Conservation (phyloP, 179 eudicot species). For the Vitellaria paradoxa region DNA sequence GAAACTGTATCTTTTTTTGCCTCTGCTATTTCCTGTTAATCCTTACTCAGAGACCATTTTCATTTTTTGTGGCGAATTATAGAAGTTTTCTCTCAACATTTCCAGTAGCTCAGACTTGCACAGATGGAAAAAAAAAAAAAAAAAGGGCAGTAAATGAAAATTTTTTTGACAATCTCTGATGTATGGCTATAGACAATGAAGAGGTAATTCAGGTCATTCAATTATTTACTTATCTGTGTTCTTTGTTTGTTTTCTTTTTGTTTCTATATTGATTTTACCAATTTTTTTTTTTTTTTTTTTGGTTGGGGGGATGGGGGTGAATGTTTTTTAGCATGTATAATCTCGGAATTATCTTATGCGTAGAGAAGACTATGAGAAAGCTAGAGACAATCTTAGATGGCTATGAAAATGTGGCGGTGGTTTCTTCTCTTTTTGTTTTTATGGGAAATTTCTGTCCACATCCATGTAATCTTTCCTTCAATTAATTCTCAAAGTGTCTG, state of each 20-base stretch:
- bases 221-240: constrained; percentile 1
- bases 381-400: constrained; percentile 68
- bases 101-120: constrained; percentile 60
- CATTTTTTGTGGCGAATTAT: neutral
- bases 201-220: constrained; percentile 46
- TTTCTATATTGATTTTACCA: too few relatives aligned
- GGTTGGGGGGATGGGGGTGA: too few relatives aligned
- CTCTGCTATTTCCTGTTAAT: neutral
- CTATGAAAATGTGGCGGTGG: constrained; percentile 80
- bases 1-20: constrained; percentile 69
- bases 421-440: constrained; percentile 90
- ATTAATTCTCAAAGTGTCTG: constrained; percentile 67
- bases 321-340: constrained; percentile 9
- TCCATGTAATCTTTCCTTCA: constrained; percentile 81
- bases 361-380: constrained; percentile 84
- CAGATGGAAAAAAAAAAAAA: too few relatives aligned
- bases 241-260: neutral
- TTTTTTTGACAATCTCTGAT: constrained; percentile 90
- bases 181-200: constrained; percentile 85
- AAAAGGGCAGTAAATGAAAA: constrained; percentile 79
- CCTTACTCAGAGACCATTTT: neutral
- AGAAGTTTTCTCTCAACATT: constrained; percentile 22
- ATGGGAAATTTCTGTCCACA: constrained; percentile 84
- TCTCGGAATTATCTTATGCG: constrained; percentile 21
- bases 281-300: too few relatives aligned